Evolutionary conservation across 352 stramenopile species (phyloP), one percentile per base, ranked within the genome.

Genomic region (Phytophthora quininea): DNA sequence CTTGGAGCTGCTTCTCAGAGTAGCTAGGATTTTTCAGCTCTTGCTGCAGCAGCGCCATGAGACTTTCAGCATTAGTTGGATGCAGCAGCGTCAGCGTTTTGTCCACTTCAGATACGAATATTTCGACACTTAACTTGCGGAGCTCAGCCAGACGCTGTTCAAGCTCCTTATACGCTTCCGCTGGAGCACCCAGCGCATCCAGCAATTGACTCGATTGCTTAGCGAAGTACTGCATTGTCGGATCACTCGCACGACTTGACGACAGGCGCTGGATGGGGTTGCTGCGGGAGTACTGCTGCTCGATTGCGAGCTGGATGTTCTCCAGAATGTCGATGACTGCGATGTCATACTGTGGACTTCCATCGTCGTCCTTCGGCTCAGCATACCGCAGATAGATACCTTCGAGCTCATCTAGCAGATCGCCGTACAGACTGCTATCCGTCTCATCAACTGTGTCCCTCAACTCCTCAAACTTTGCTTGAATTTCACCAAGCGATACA

Each of bases 21-120:
- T 61, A 61, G 8, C 32, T 50, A 15, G 2, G 4, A 3, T 24
- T 59, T 10, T 52, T 27, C 9, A 46, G 9, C 29, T 61, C 54
- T 29, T 38, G 14, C 6, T 32, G 15, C 4, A 61, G 40, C 29
- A 60, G 30, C 3, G 42, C 32, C 3, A 61, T n/a, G n/a, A 61
- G 52, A 52, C 43, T 30, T 4, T 50, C 53, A 1, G 12, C 29
- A 2, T 51, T 27, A 0, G 40, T 50, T 11, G 29, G 27, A 11
- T 38, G 29, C 1, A 60, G 27, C 29, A 43, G 40, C 8, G 40
- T 43, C 8, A 61, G 42, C 0, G 54, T 52, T 4, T 45, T 52
- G 27, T 57, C 57, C 2, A 37, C 7, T 19, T 61, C 54, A 1
- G 54, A 52, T 15, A 61, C 30, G 12, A 61, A 61, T 6, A 51